These are phyloP conservation scores for Arthrobotrys megalospora DNA, from an alignment of 2,329 filamentous ascomycete species.

Conservation along the genomic window DNA sequence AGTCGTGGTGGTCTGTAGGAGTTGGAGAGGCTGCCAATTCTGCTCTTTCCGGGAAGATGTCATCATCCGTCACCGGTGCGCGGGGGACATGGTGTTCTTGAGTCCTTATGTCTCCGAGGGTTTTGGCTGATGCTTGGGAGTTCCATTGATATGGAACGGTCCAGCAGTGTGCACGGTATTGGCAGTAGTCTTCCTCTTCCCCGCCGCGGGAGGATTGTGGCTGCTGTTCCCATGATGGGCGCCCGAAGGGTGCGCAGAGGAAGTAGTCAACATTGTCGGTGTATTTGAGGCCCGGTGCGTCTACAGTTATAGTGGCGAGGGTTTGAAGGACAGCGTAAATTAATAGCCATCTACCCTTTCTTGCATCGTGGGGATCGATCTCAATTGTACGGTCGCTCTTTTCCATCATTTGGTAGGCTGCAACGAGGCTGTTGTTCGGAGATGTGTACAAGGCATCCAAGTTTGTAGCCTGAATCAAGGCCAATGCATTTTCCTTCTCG, in stretches of 20 bases:
- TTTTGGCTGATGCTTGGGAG: conserved; percentile 54
- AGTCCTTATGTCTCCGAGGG: conserved; percentile 23
- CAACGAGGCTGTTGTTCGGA: conserved; percentile 72
- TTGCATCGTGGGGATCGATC: conserved; percentile 72
- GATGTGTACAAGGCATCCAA: conserved; percentile 73
- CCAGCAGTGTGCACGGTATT: conserved; percentile 70
- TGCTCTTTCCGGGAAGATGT: conserved; percentile 53
- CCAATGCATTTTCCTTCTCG: conserved; percentile 72
- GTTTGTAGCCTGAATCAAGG: conserved; percentile 75
- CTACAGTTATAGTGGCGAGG: conserved; percentile 74
- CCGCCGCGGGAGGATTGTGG: conserved; percentile 43
- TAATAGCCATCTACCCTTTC: conserved; percentile 75
- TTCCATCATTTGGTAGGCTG: conserved; percentile 74
- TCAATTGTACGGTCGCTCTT: conserved; percentile 72
- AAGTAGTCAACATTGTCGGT: conserved; percentile 73
- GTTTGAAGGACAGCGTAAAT: conserved; percentile 76
- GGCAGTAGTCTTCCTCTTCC: conserved; percentile 54
- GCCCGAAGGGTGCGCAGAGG: conserved; percentile 72
- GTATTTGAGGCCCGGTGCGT: conserved; percentile 72
- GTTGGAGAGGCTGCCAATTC: conserved; percentile 47
- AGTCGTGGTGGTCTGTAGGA: conserved; percentile 46
- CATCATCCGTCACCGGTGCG: conserved; percentile 36
- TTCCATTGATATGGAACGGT: conserved; percentile 68
- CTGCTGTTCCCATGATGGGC: conserved; percentile 72
- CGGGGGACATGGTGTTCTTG: conserved; percentile 38